Base-by-base conservation (phyloP, 1,284 basidiomycete species). In the Puccinia triticina region DNA sequence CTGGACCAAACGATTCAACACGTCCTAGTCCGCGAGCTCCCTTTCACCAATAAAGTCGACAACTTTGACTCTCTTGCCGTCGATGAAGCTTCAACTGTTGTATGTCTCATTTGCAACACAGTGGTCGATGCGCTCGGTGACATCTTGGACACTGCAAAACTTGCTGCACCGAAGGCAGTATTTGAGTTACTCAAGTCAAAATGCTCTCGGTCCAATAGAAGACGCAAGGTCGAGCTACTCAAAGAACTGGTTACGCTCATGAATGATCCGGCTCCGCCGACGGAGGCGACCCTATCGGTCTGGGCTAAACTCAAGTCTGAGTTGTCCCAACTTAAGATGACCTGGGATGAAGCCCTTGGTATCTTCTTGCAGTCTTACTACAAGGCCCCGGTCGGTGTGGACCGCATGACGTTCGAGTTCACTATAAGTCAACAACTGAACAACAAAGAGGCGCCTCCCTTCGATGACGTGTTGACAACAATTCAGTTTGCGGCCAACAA, bases 391-490 rank as follows among this genome's bases (percentile, higher is more conserved):
- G n/a, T n/a, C n/a, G n/a, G n/a, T n/a, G n/a, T n/a, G n/a, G n/a
- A n/a, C n/a, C n/a, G n/a, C n/a, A n/a, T n/a, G n/a, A 71, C 40
- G 4, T 71, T 71, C 23, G 40, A 48, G 11, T 71, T 71, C 40
- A 11, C 29, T 43, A 43, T 43, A 7, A 43, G 40, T 12, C 40
- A 43, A 43, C 40, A 43, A 7, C 40, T 43, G 40, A 43, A 43
- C 12, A 12, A 43, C 12, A 43, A 4, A 43, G 12, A 43, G 12
- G 40, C 7, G 7, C 40, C 40, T 43, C 40, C 40, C 40, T 43
- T 43, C 7, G 40, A 43, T 43, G 40, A 43, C 12, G 4, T 43
- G 7, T 71, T 29, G 2, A 46, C 40, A 1, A n/a, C 48, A 23
- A 46, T 71, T 7, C 40, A 71, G 12, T 71, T 10, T 2, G 40